Base-by-base conservation (phyloP, 2,329 filamentous ascomycete genomes). In the Trichoderma harzianum region DNA sequence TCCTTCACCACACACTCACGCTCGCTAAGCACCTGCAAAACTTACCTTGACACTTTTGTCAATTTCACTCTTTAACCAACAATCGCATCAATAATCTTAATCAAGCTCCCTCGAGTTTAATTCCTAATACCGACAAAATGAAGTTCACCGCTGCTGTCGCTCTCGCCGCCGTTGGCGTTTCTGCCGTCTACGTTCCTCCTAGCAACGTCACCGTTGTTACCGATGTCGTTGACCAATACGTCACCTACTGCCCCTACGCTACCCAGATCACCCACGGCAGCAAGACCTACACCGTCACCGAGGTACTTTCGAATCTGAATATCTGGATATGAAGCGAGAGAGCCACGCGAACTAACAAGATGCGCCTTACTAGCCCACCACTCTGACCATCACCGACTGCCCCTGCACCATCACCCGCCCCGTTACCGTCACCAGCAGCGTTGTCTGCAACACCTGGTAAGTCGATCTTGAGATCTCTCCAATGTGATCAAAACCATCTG, bases 331-430 rank as follows among this genome's bases (percentile, higher is more conserved):
- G 47, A 51, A 73, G 32, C 34, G 57, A n/a, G n/a, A 62, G 5
- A 32, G n/a, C n/a, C 26, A 55, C 12, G n/a, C 30, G 57, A 16
- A 43, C 67, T 70, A 63, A 70, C 67, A 67, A 14, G 30, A 28
- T 14, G 28, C 58, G 24, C 67, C 11, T 21, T 21, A 21, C n/a
- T 28, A 70, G 67, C 83, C 90, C 80, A 91, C 89, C 80, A 91
- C 89, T 80, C 82, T 92, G 82, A 92, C 90, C 84, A 88, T 92
- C 86, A 89, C 89, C 77, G 85, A 91, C 86, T 92, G 91, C 87
- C 88, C 90, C 77, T 92, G 90, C 90, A 93, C 88, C 79, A 79
- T 89, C 82, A 86, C 85, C 84, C 87, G 86, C 84, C 87, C 88
- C 69, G 83, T 90, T 76, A 82, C 83, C 79, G 85, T 83, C 80